phyloP scores from a whole-genome alignment of 352 stramenopile species.

The Phytophthora pinifolia region DNA sequence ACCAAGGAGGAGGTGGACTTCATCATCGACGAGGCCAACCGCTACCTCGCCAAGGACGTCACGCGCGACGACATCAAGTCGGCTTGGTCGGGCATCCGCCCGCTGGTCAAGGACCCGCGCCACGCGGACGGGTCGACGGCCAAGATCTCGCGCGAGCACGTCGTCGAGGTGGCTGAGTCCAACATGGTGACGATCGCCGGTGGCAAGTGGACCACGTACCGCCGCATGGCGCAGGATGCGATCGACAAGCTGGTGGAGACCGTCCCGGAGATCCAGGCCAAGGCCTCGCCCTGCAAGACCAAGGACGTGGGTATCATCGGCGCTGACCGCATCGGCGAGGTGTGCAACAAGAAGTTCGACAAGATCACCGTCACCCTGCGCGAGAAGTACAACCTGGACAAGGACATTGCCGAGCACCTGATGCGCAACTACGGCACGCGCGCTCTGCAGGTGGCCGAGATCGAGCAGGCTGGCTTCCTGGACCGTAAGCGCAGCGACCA shows the following conservation, averaged over 20 bases:
- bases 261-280: conserved; percentile 72
- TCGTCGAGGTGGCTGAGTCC: conserved; percentile 90
- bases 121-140: conserved; percentile 81
- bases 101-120: conserved; percentile 91
- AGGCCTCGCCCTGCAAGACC: conserved; percentile 78
- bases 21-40: conserved; percentile 93
- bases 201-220: conserved; percentile 97
- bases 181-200: conserved; percentile 95
- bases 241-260: conserved; percentile 89
- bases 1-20: conserved; percentile 93
- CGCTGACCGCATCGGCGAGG: conserved; percentile 90
- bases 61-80: conserved; percentile 92
- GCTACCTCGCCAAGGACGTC: conserved; percentile 91
- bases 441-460: conserved; percentile 94
- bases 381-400: conserved; percentile 93
- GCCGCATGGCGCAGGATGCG: conserved; percentile 95
- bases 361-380: conserved; percentile 93
- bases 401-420: conserved; percentile 94
- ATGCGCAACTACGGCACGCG: conserved; percentile 96
- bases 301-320: conserved; percentile 84
- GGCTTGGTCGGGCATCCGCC: conserved; percentile 95
- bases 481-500: conserved; percentile 85
- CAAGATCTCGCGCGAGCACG: conserved; percentile 93
- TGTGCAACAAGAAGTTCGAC: conserved; percentile 97
- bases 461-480: conserved; percentile 83